Conservation (phyloP, 2,329 filamentous ascomycete genomes). For the Fusarium sororula region DNA sequence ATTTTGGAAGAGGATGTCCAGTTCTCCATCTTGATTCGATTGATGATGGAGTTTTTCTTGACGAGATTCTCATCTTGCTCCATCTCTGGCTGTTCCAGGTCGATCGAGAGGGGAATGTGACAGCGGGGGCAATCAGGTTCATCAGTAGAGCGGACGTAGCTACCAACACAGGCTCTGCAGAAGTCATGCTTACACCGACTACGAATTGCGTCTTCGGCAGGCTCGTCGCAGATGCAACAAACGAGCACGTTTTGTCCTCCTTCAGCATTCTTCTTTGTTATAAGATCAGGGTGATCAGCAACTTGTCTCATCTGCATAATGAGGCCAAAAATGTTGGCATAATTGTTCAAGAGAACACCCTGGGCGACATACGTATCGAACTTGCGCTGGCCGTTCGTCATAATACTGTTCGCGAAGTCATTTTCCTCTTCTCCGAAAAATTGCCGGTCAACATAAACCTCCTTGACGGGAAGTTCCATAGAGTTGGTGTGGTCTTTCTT, state of each 20-base stretch:
- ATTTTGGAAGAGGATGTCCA: constrained; percentile 99
- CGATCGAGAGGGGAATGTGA: constrained; percentile 88
- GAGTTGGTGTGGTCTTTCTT: constrained; percentile 93
- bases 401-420: constrained; percentile 94
- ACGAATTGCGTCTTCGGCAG: constrained; percentile 91
- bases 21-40: constrained; percentile 97
- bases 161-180: constrained; percentile 53
- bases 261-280: constrained; percentile 86
- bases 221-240: constrained; percentile 95
- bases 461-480: constrained; percentile 96
- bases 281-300: constrained; percentile 93
- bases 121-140: constrained; percentile 86
- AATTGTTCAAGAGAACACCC: constrained; percentile 95
- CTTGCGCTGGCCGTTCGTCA: constrained; percentile 86
- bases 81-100: constrained; percentile 94
- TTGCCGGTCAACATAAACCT: constrained; percentile 89
- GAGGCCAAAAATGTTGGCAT: constrained; percentile 97
- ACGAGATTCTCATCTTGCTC: constrained; percentile 87
- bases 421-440: constrained; percentile 97
- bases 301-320: constrained; percentile 99
- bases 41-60: constrained; percentile 98
- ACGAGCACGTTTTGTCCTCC: constrained; percentile 90
- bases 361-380: constrained; percentile 97
- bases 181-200: constrained; percentile 90
- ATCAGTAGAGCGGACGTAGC: constrained; percentile 78